Conservation (phyloP, 2,329 filamentous ascomycete genomes). For the Xylariaceae sp. region DNA sequence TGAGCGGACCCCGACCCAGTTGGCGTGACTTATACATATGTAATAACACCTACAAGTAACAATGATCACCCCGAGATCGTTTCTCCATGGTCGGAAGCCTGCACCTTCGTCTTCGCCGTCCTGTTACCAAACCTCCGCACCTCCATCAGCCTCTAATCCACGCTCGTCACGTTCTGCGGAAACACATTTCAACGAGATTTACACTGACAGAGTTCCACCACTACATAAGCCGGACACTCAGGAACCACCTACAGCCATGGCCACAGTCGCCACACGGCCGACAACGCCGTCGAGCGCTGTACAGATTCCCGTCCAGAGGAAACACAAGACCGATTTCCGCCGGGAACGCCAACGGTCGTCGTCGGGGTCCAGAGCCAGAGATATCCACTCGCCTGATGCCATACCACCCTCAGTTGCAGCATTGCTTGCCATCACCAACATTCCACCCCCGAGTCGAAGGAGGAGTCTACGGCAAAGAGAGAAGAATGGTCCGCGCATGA, state of each 20-base stretch:
- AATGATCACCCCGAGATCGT: slow-evolving; percentile 38
- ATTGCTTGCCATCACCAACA: slow-evolving; percentile 56
- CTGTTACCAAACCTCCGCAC: slow-evolving; percentile 7
- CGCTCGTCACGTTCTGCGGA: slow-evolving; percentile 20
- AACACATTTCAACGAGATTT: too few species aligned
- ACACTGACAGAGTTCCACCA: slow-evolving; percentile 22
- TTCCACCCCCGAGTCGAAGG: slow-evolving; percentile 44
- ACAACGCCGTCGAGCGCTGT: slow-evolving; percentile 45
- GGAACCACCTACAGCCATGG: slow-evolving; percentile 28
- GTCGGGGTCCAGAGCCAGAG: slow-evolving; percentile 31
- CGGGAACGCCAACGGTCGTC: slow-evolving; percentile 32
- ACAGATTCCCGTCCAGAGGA: slow-evolving; percentile 44
- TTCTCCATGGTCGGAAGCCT: slow-evolving; percentile 32
- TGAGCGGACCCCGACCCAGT: not conserved
- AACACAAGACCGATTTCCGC: slow-evolving; percentile 29
- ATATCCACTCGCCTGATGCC: slow-evolving; percentile 46
- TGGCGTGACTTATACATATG: not conserved
- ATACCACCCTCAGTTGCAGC: slow-evolving; percentile 56
- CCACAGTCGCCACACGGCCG: slow-evolving; percentile 27
- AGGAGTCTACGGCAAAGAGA: slow-evolving; percentile 29
- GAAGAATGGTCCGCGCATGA: slow-evolving; percentile 36
- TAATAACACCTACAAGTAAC: slow-evolving; percentile 16
- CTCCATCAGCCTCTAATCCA: slow-evolving; percentile 15
- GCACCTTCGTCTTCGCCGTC: slow-evolving; percentile 15
- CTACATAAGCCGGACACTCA: slow-evolving; percentile 21